Conservation (phyloP, 495 filamentous ascomycete genomes). For the Trichocladium antarcticum region DNA sequence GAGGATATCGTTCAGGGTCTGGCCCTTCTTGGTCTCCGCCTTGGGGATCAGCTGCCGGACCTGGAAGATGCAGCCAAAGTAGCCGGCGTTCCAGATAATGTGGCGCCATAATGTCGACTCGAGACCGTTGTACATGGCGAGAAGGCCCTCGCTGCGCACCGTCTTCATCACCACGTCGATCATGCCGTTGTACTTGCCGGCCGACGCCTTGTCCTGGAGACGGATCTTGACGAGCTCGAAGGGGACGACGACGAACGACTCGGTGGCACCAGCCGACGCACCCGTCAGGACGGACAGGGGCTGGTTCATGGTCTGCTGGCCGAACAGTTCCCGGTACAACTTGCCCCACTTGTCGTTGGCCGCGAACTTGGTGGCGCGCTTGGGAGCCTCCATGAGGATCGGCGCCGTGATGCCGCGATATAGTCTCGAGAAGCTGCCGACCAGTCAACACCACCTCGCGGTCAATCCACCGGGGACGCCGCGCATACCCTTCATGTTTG, state of each 20-base stretch:
- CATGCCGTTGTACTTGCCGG: slow-evolving; percentile 86
- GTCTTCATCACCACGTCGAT: slow-evolving; percentile 80
- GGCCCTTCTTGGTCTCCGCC: slow-evolving; percentile 62
- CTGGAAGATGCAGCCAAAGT: slow-evolving; percentile 98
- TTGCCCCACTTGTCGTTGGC: slow-evolving; percentile 97
- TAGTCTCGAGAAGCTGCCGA: slow-evolving; percentile 62
- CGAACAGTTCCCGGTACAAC: slow-evolving; percentile 78
- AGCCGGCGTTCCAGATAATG: slow-evolving; percentile 92
- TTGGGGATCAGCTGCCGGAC: slow-evolving; percentile 72
- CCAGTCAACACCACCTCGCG: slow-evolving; percentile 6
- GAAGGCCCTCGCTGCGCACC: slow-evolving; percentile 65
- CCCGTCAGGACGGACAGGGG: slow-evolving; percentile 81
- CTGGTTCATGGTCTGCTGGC: slow-evolving; percentile 77
- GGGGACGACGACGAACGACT: slow-evolving; percentile 81
- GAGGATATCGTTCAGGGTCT: slow-evolving; percentile 77
- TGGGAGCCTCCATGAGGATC: slow-evolving; percentile 97
- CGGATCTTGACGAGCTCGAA: slow-evolving; percentile 96
- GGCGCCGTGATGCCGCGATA: slow-evolving; percentile 95
- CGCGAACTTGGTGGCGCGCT: slow-evolving; percentile 96
- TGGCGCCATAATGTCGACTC: slow-evolving; percentile 96
- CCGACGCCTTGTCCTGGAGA: slow-evolving; percentile 89
- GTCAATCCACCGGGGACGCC: background rate
- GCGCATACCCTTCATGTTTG: slow-evolving; percentile 73
- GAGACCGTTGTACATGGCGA: slow-evolving; percentile 92
- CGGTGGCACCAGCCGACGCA: slow-evolving; percentile 87